A percentile compares a stretch with the other conserved stretches of the same genome.
These are phyloP conservation scores for Neofusicoccum parvum DNA, from an alignment of 2,329 filamentous ascomycete genomes.

Conservation along the genomic window DNA sequence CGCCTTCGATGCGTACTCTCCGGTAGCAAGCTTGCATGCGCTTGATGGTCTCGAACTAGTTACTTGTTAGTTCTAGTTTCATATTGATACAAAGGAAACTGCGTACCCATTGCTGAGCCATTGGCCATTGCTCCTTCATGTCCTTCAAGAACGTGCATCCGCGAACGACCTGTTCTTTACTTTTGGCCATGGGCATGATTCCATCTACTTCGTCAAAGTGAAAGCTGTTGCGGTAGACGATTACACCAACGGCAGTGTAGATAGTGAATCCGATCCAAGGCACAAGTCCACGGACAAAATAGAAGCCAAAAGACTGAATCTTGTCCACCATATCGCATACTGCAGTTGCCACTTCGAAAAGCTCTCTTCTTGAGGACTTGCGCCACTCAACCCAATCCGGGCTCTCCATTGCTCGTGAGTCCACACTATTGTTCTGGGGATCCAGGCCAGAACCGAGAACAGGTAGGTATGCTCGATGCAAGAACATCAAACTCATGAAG, in stretches of 20 bases:
- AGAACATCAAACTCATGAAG: constrained; percentile 47
- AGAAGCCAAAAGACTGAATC: constrained; percentile 44
- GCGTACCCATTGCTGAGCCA: constrained; percentile 43
- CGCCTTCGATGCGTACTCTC: constrained; percentile 37
- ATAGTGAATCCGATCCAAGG: constrained; percentile 48
- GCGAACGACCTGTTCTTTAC: constrained; percentile 37
- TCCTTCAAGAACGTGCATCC: constrained; percentile 43
- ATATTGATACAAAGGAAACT: not conserved
- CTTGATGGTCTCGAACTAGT: constrained; percentile 44
- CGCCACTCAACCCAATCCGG: constrained; percentile 39
- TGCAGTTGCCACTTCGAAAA: constrained; percentile 40
- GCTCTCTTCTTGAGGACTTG: constrained; percentile 36
- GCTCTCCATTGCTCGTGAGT: not conserved
- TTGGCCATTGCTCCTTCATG: constrained; percentile 46
- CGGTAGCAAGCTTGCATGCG: constrained; percentile 46
- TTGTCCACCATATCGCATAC: constrained; percentile 46
- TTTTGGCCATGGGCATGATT: constrained; percentile 32
- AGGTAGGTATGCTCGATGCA: constrained; percentile 43
- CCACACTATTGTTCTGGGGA: not conserved
- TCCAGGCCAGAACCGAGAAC: constrained; percentile 39
- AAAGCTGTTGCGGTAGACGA: constrained; percentile 44
- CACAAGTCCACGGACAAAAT: constrained; percentile 42
- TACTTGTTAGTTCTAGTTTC: not conserved
- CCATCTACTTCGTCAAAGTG: constrained; percentile 35
- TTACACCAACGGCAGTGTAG: constrained; percentile 44